These are phyloP conservation scores for Talaromyces ruber DNA, from an alignment of 495 filamentous ascomycete genomes.

Conservation along the genomic window DNA sequence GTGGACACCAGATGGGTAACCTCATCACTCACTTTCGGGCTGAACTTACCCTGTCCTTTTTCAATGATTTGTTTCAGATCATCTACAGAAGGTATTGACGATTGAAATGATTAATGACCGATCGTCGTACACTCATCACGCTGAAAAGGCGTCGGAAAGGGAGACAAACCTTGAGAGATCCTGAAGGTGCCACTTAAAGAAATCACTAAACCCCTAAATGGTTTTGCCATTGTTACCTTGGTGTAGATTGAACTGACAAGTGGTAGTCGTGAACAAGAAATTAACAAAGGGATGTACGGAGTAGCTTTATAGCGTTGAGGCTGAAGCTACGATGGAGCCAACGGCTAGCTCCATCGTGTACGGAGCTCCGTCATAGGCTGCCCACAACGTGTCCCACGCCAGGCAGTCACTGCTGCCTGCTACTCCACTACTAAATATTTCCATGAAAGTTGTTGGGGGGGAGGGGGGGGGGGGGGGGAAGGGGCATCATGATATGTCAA, in stretches of 20 bases:
- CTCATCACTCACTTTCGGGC: conserved; percentile 30
- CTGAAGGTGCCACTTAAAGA: conserved; percentile 52
- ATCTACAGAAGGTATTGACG: conserved; percentile 14
- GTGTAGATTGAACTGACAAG: neutral
- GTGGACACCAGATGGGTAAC: conserved; percentile 56
- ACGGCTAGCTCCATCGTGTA: neutral
- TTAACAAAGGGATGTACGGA: neutral
- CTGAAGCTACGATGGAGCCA: neutral
- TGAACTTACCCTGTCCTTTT: conserved; percentile 39
- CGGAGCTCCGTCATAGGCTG: neutral
- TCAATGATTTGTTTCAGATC: conserved; percentile 31
- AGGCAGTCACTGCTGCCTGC: conserved; percentile 1
- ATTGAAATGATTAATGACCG: conserved; percentile 11
- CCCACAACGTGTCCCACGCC: neutral
- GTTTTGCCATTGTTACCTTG: conserved; percentile 19
- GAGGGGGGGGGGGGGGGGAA: too few species aligned
- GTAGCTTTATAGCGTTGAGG: neutral
- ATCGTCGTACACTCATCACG: conserved; percentile 10
- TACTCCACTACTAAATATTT: too few species aligned
- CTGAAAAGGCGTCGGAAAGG: conserved; percentile 11
- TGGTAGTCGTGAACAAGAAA: neutral
- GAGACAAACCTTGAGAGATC: conserved; percentile 40
- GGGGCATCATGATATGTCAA: too few species aligned
- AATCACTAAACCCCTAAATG: conserved; percentile 40
- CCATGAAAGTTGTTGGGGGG: too few species aligned